Evolutionary conservation across 768 basidiomycete species (phyloP), one percentile per base, ranked within the genome.

Genomic region (Sporobolomyces roseus): DNA sequence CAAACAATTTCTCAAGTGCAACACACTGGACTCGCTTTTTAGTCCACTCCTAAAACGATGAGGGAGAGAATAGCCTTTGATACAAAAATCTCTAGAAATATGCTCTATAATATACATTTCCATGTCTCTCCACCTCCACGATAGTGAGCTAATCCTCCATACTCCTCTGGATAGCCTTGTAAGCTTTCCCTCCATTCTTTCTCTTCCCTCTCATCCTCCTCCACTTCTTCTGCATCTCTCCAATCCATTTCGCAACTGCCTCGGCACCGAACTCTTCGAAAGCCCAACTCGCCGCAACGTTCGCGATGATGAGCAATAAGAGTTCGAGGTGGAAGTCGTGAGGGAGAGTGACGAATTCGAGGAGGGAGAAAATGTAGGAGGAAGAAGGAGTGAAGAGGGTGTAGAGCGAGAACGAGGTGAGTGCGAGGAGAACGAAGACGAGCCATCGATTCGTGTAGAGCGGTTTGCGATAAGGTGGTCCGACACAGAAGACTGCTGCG

Each of bases 401-500:
- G 66, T 90, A 80, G 14, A 88, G 75, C 77, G 89, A 92, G 81
- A 98, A 87, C 5, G 80, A 78, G 30, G 87, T 81, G 62, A 98
- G 81, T 65, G 83, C 77, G 54, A 83, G 79, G 76, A 98, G 82
- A 25, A 89, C 89, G 62, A 84, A 77, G 85, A 99, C 88, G 69
- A 99, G 83, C 83, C 68, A 73, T 16, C 93, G 85, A 76, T 99
- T 99, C 21, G 93, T 90, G 85, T 89, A 92, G 84, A 98, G 90
- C 30, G 92, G 84, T 79, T 90, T 89, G 56, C 96, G 85, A 79
- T 94, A 99, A 6, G 96, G 96, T 4, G 93, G 93, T 0, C 96
- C 96, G 73, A 98, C 96, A 77, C 91, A 94, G 81, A 98, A 99
- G 1, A 98, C 92, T 0, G 88, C 94, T 17, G 94, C 96, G 12